Evolutionary conservation across 1,139 yeast genomes (phyloP).

Genomic region (Candida glucosophila): DNA sequence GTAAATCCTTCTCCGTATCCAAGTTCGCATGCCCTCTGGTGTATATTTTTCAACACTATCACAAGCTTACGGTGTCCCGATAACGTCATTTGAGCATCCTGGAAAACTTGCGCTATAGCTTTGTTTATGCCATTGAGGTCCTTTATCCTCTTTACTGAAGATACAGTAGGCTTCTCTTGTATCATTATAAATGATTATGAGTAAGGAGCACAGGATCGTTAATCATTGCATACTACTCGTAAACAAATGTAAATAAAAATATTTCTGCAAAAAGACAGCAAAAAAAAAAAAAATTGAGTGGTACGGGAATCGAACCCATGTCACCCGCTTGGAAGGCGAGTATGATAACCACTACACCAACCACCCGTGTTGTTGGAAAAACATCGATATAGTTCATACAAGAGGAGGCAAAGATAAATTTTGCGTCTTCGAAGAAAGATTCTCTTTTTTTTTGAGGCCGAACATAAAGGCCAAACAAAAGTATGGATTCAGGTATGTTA

Average conservation of each 20-base stretch:
- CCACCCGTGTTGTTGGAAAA: slow-evolving; percentile 36
- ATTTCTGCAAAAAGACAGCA: no score
- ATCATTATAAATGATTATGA: slow-evolving; percentile 4
- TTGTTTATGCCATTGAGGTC: slow-evolving; percentile 19
- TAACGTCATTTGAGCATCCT: slow-evolving; percentile 66
- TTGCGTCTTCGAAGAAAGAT: no score
- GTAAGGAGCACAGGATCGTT: background rate
- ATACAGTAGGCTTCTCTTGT: slow-evolving; percentile 9
- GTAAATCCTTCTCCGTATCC: slow-evolving; percentile 52
- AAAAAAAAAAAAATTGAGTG: slow-evolving; percentile 38
- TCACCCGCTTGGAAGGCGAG: slow-evolving; percentile 71
- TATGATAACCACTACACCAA: slow-evolving; percentile 45
- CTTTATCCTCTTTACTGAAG: slow-evolving; percentile 14
- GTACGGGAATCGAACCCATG: slow-evolving; percentile 76
- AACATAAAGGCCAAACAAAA: no score
- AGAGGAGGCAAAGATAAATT: no score
- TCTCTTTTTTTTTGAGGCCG: no score
- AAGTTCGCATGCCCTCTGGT: slow-evolving; percentile 44
- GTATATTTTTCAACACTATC: slow-evolving; percentile 52
- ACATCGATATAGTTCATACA: no score
- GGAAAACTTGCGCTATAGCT: slow-evolving; percentile 65
- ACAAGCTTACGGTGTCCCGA: slow-evolving; percentile 75
- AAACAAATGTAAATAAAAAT: slow-evolving; percentile 1
- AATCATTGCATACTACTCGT: background rate
- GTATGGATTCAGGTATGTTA: no score